Conservation (phyloP, 352 stramenopile species). For the Phytophthora colocasiae region DNA sequence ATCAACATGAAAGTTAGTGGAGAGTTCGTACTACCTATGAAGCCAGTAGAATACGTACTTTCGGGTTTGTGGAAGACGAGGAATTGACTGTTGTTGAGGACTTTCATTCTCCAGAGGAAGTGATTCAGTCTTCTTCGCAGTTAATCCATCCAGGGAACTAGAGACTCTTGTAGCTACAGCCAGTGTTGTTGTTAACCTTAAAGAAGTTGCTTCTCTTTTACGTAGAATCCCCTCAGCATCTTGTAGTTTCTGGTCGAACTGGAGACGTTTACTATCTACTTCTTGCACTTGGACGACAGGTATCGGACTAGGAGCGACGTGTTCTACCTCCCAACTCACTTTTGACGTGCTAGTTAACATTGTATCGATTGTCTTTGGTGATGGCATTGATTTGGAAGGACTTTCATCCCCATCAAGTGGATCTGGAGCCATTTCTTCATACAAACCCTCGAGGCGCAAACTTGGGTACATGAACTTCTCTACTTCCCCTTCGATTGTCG, state of each 20-base stretch:
- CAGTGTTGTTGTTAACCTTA: slow-evolving; percentile 8
- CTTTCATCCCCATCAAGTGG: background rate
- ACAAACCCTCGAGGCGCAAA: slow-evolving; percentile 61
- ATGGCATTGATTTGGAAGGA: slow-evolving; percentile 32
- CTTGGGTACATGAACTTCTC: slow-evolving; percentile 84
- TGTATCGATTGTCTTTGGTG: slow-evolving; percentile 41
- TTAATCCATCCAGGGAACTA: background rate
- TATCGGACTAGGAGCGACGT: slow-evolving; percentile 42
- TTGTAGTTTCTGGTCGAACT: slow-evolving; percentile 70
- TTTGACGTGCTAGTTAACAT: slow-evolving; percentile 44
- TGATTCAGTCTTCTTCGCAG: background rate
- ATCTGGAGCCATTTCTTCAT: slow-evolving; percentile 13
- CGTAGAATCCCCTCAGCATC: slow-evolving; percentile 60
- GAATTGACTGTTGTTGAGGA: slow-evolving; percentile 52
- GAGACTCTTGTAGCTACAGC: background rate
- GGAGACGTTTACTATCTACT: slow-evolving; percentile 35
- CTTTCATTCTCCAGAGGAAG: slow-evolving; percentile 40
- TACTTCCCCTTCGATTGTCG: slow-evolving; percentile 62
- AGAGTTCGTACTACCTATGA: too few relatives aligned
- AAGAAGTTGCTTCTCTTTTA: slow-evolving; percentile 43
- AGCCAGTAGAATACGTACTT: slow-evolving; percentile 43
- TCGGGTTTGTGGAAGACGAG: slow-evolving; percentile 61
- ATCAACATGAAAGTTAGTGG: background rate
- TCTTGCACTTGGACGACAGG: slow-evolving; percentile 30
- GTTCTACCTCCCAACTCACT: slow-evolving; percentile 63